Percentiles rank a stretch among this genome's conserved stretches.
Conservation (phyloP, 352 stramenopile species). For the Plasmopara muralis region DNA sequence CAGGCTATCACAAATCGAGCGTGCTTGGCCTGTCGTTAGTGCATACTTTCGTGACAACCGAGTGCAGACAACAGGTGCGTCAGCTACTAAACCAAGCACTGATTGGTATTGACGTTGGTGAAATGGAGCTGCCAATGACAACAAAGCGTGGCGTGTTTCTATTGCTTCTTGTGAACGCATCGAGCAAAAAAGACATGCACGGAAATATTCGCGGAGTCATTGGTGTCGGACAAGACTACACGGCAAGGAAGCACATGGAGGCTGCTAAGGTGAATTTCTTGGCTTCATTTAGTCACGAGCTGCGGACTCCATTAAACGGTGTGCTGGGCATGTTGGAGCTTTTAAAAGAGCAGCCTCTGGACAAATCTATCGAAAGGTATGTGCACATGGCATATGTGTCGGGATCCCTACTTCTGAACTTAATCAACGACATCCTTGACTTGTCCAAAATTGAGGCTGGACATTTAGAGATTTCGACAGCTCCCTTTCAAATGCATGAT, state of each 20-base stretch:
- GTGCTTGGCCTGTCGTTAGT: slow-evolving; percentile 55
- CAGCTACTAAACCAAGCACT: slow-evolving; percentile 52
- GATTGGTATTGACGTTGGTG: slow-evolving; percentile 59
- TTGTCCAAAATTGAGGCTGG: slow-evolving; percentile 89
- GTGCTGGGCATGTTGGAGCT: slow-evolving; percentile 76
- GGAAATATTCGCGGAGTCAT: slow-evolving; percentile 86
- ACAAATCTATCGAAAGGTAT: slow-evolving; percentile 51
- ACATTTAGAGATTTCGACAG: slow-evolving; percentile 69
- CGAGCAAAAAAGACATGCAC: slow-evolving; percentile 77
- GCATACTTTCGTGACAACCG: slow-evolving; percentile 50
- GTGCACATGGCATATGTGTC: slow-evolving; percentile 70
- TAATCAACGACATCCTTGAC: slow-evolving; percentile 86
- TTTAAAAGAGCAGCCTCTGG: slow-evolving; percentile 49
- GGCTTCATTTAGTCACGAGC: slow-evolving; percentile 61
- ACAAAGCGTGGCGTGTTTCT: slow-evolving; percentile 26
- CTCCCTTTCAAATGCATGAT: slow-evolving; percentile 72
- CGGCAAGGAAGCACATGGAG: slow-evolving; percentile 69
- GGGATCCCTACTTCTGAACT: slow-evolving; percentile 53
- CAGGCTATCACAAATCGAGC: slow-evolving; percentile 51
- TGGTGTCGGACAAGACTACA: slow-evolving; percentile 86
- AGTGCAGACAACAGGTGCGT: slow-evolving; percentile 42
- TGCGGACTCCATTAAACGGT: slow-evolving; percentile 68
- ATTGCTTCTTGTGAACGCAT: slow-evolving; percentile 57
- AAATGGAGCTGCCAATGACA: slow-evolving; percentile 70
- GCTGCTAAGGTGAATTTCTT: slow-evolving; percentile 59